These are phyloP conservation scores for Arxiozyma telluris DNA, from an alignment of 1,139 yeast genomes.

Conservation along the genomic window DNA sequence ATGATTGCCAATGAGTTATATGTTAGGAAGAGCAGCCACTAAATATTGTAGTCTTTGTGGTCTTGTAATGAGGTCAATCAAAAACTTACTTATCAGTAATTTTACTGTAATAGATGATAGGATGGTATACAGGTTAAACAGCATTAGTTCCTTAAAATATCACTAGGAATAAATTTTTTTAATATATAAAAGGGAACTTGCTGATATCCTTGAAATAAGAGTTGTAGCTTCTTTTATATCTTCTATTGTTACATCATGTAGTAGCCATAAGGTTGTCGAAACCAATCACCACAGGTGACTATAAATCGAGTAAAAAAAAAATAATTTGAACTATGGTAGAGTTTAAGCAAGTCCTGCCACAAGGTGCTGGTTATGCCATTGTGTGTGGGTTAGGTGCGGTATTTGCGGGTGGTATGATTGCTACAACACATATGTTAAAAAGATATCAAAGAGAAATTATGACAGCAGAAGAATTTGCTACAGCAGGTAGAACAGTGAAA, in stretches of 20 bases:
- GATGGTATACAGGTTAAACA: too few species aligned
- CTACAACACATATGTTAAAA: constrained; percentile 57
- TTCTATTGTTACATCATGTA: not conserved
- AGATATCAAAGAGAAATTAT: constrained; percentile 73
- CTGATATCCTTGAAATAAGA: not conserved
- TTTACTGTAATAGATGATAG: too few species aligned
- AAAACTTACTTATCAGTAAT: not conserved
- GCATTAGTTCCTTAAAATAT: too few species aligned
- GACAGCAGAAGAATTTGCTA: constrained; percentile 82
- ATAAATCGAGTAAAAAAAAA: not conserved
- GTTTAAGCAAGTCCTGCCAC: constrained; percentile 38
- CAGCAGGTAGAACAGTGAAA: constrained; percentile 79
- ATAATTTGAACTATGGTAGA: constrained; percentile 12
- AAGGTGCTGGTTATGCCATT: constrained; percentile 88
- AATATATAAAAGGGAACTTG: too few species aligned
- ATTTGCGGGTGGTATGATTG: constrained; percentile 72
- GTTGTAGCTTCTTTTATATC: not conserved
- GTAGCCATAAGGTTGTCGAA: not conserved
- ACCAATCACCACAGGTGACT: not conserved
- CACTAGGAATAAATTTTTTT: too few species aligned
- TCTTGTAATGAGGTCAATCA: not conserved
- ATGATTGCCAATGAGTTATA: too few species aligned
- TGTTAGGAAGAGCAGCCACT: not conserved
- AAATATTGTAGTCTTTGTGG: too few species aligned
- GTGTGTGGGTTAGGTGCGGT: constrained; percentile 81